Base-by-base conservation (phyloP, 257 asterid genomes). In the Gardenia jasminoides region DNA sequence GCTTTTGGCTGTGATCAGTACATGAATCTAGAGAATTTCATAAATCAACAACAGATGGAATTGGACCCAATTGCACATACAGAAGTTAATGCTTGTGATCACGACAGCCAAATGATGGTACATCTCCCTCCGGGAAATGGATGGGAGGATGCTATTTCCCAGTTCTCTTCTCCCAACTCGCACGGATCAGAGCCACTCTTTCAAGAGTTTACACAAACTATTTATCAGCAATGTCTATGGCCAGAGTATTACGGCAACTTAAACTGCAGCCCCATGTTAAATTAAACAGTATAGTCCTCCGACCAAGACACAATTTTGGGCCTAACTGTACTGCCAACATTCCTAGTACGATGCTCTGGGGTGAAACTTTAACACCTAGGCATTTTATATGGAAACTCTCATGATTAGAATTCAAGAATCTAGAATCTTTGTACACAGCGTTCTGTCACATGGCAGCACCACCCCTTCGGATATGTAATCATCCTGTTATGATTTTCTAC, bases 221-320 rank as follows among this genome's bases (percentile, higher is more conserved):
- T 56, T 48, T 67, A 76, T 58, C 68, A 69, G 22, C 81, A 71
- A 36, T 69, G 43, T 36, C 52, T 59, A 4, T 70, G 81, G 81
- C 39, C 72, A 9, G 64, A 76, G 28, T 26, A 62, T 22, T 62
- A 64, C 62, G 44, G 47, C 48, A 46, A 31, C 72, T 46, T 76
- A 8, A 76, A 44, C 50, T 75, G 71, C 58, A 17, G 8, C 0
- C 50, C 24, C 33, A 10, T 15, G 30, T 30, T 33, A 22, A 5
- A 62, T 1, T 41, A 12, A 36, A 28, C 9, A 20, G 3, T 22
- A 30, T 28, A 26, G 78, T 74, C 78, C 56, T 17, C 72, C 61
- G 15, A 61, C 46, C 17, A 75, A 16, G 71, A 62, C 71, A 44
- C 56, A 30, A 61, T 75, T 39, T 59, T 61, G 39, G 70, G 58